phyloP scores from a whole-genome alignment of 1,284 basidiomycete species.

The Hemileia vastatrix region DNA sequence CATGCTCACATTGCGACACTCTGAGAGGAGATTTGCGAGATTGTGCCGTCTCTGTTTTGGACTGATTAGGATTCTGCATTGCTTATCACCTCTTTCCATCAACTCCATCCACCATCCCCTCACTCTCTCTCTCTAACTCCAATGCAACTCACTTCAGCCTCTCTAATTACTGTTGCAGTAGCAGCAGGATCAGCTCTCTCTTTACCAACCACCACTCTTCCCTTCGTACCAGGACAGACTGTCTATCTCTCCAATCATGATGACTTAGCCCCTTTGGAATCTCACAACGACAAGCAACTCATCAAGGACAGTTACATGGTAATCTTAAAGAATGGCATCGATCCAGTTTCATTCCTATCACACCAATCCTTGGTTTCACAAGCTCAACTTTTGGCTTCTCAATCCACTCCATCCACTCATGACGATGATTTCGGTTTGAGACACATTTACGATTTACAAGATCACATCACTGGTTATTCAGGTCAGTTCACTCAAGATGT shows the following conservation, averaged over 20 bases:
- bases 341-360: constrained; percentile 31
- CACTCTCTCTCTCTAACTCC: neutral
- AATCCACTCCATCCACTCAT: constrained; percentile 28
- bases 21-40: too few relatives aligned
- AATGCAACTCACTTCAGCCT: neutral
- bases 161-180: neutral
- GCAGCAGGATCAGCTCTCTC: neutral
- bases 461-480: constrained; percentile 75
- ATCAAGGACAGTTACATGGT: constrained; percentile 40
- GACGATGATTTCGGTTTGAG: constrained; percentile 30
- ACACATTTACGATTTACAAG: constrained; percentile 41
- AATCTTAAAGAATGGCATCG: constrained; percentile 38
- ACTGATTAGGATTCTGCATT: too few relatives aligned
- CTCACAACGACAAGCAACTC: constrained; percentile 20
- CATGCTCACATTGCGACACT: too few relatives aligned
- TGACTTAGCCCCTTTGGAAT: neutral
- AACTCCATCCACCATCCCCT: neutral
- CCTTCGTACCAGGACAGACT: neutral
- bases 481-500: constrained; percentile 68
- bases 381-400: constrained; percentile 31
- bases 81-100: neutral
- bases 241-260: neutral
- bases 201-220: neutral
- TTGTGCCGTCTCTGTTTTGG: too few relatives aligned
- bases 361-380: constrained; percentile 33